Base-by-base conservation (phyloP, 345 rosid species). In the Physaria fendleri region DNA sequence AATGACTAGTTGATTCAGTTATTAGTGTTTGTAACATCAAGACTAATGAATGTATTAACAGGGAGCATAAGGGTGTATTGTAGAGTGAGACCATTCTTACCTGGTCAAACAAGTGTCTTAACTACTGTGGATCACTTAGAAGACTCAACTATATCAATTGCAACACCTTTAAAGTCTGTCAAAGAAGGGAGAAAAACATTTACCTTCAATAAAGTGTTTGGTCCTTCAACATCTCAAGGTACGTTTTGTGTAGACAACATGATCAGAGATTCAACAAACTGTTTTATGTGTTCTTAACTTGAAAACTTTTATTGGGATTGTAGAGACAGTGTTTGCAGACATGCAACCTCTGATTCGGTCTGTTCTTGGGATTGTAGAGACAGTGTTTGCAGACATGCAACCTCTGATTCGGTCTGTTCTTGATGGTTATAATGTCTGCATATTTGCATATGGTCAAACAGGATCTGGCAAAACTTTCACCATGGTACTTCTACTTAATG, bases 371-470 rank as follows among this genome's bases (percentile, higher is more conserved):
- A n/a, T n/a, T n/a, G 78, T 84, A 93, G 99, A 65, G 74, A 91
- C 82, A 75, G 97, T 93, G 43, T 93, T 89, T 77, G 65, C 82
- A 24, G 99, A 93, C 71, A 89, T 83, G 34, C 89, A 78, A 72
- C 86, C 99, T 35, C 69, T 93, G 47, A 70, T 93, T 76, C 85
- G 97, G 30, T 89, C 99, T 45, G 94, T 93, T 77, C 94, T 93
- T 64, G 99, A 93, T 74, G 99, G 99, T 58, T 93, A 80, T 71
- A 93, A 93, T 52, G 94, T 93, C 39, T 93, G 99, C 70, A 93
- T 93, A 73, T 93, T 93, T 79, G 99, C 99, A 38, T 93, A 93
- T 39, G 99, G 99, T 44, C 99, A 93, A 80, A 93, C 99, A 23
- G 97, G 99, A 62, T 89, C 97, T 6, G 99, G 99, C 59, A 93